These are phyloP conservation scores for Chrysophaeum taylorii DNA, from an alignment of 352 stramenopile species.

Conservation along the genomic window DNA sequence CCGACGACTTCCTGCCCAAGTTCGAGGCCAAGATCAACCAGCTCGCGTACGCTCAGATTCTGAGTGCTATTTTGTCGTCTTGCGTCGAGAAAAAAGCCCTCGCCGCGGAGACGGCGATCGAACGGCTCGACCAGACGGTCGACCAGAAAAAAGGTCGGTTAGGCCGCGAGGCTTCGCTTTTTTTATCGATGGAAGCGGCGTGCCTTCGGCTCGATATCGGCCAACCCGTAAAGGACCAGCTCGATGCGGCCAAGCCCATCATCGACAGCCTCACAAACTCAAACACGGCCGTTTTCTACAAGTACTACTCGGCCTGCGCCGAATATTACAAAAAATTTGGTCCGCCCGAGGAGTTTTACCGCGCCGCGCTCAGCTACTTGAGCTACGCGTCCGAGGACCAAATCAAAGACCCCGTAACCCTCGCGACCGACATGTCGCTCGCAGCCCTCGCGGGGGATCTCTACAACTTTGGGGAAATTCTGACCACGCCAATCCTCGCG, in stretches of 20 bases:
- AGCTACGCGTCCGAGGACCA: slow-evolving; percentile 84
- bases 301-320: slow-evolving; percentile 79
- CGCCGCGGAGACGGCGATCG: slow-evolving; percentile 41
- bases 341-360: slow-evolving; percentile 90
- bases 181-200: slow-evolving; percentile 41
- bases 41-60: slow-evolving; percentile 76
- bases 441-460: slow-evolving; percentile 90
- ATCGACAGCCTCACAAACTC: slow-evolving; percentile 57
- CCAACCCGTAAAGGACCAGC: slow-evolving; percentile 30
- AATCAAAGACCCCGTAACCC: not conserved
- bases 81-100: slow-evolving; percentile 31
- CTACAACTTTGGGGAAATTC: slow-evolving; percentile 97
- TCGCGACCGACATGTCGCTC: slow-evolving; percentile 81
- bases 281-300: slow-evolving; percentile 76
- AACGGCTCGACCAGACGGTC: slow-evolving; percentile 50
- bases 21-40: slow-evolving; percentile 92
- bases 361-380: slow-evolving; percentile 86
- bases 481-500: slow-evolving; percentile 80
- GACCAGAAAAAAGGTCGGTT: slow-evolving; percentile 40
- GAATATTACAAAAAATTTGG: slow-evolving; percentile 78
- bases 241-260: slow-evolving; percentile 33
- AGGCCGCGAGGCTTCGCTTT: slow-evolving; percentile 38
- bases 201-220: slow-evolving; percentile 33
- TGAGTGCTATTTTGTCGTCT: slow-evolving; percentile 63
- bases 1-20: slow-evolving; percentile 79